Evolutionary conservation across 2,329 filamentous ascomycete species (phyloP).

Genomic region (Exophiala dermatitidis): DNA sequence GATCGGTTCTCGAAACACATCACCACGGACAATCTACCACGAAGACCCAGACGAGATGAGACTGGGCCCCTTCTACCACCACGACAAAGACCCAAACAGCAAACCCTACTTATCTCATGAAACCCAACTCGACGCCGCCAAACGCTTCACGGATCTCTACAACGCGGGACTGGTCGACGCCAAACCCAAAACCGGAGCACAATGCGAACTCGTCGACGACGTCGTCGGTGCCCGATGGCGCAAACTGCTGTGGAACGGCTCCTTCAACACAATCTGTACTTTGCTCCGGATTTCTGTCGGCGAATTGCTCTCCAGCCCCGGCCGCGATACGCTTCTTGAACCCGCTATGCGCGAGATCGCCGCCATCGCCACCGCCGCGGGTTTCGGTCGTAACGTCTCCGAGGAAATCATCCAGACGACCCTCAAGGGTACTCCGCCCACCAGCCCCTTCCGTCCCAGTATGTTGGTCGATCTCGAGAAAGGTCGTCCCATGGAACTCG

Average conservation of each 20-base stretch:
- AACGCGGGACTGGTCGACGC: slow-evolving; percentile 32
- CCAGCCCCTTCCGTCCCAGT: slow-evolving; percentile 45
- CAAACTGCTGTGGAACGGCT: slow-evolving; percentile 44
- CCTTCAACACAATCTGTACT: slow-evolving; percentile 47
- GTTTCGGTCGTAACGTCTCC: slow-evolving; percentile 34
- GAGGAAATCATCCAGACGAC: slow-evolving; percentile 41
- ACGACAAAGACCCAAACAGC: background rate
- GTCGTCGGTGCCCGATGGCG: slow-evolving; percentile 29
- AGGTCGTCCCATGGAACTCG: slow-evolving; percentile 37
- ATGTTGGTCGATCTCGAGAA: slow-evolving; percentile 50
- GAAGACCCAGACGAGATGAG: slow-evolving; percentile 45
- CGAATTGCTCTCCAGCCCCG: slow-evolving; percentile 41
- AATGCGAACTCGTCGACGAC: slow-evolving; percentile 33
- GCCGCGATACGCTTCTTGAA: slow-evolving; percentile 42
- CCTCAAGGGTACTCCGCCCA: slow-evolving; percentile 45
- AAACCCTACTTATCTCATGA: background rate
- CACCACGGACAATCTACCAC: slow-evolving; percentile 45
- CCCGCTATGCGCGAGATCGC: slow-evolving; percentile 51
- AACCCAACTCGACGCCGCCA: slow-evolving; percentile 27
- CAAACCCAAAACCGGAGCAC: slow-evolving; percentile 30
- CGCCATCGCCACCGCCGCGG: slow-evolving; percentile 39
- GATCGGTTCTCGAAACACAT: slow-evolving; percentile 45
- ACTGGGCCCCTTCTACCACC: slow-evolving; percentile 37
- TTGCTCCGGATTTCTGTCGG: slow-evolving; percentile 46
- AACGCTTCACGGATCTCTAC: slow-evolving; percentile 44